Evolutionary conservation across 768 basidiomycete genomes (phyloP), one percentile per base, ranked within the genome.

Genomic region (Amanita jacksonii): DNA sequence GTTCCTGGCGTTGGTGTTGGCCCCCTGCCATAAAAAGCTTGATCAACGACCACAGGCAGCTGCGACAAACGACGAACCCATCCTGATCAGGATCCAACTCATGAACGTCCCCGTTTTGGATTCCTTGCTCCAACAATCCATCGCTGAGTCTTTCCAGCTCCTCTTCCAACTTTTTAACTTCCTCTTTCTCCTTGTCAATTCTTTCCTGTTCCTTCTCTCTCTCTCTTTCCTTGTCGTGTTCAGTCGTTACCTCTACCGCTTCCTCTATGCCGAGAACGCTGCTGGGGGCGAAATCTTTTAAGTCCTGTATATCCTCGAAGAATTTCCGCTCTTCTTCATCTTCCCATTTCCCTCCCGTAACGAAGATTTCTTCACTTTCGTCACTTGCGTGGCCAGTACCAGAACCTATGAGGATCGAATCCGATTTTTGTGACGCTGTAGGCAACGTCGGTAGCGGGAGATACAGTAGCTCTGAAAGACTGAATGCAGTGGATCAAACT

Each of bases 321-420:
- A 94, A 98, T 47, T 81, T 70, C 18, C 85, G 72, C 59, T 97
- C 94, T 65, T 99, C 94, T 52, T 98, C 96, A 53, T 98, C 96
- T 60, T 90, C 90, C 96, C 96, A 99, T 60, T 97, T 92, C 3
- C 91, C 85, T 5, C 85, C 82, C 2, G 72, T 64, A 3, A 61
- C 60, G 8, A 67, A 51, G 19, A 65, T 56, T 35, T 85, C 78
- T 6, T 90, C 84, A 1, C 70, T 66, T 8, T 79, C 79, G 18
- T 74, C 79, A 8, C 57, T 54, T 16, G 62, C 44, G 7, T 60
- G 57, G 43, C 52, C 65, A 9, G 61, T 55, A 47, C 66, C 61
- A 43, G 76, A 57, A 15, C 82, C 85, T 23, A 91, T 85, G 32
- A 81, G 69, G 32, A 91, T 89, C 0, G 87, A 89, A 53, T 85